Conservation (phyloP, 73 alveolate species). For the Paramecium tetraurelia region DNA sequence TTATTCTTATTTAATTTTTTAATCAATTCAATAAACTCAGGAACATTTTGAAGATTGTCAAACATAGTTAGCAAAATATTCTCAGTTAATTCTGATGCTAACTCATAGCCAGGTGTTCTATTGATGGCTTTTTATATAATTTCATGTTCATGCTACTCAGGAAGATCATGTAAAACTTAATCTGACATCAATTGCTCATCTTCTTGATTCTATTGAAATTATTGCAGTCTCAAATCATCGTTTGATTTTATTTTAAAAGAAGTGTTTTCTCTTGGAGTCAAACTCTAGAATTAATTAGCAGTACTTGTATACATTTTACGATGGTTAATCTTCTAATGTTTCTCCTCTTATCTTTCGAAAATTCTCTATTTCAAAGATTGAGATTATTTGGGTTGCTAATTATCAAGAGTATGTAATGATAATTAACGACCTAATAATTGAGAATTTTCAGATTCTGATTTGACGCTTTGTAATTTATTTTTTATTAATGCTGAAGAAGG, state of each 20-base stretch:
- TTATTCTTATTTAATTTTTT: not conserved
- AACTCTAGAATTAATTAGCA: not conserved
- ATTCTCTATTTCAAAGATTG: not conserved
- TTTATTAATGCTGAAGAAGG: not conserved
- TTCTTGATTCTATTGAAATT: not conserved
- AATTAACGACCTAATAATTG: not conserved
- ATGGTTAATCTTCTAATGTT: not conserved
- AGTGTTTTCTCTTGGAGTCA: not conserved
- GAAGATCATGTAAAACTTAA: not conserved
- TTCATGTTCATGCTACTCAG: not conserved
- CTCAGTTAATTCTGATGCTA: not conserved
- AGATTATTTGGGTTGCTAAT: not conserved
- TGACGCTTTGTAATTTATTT: not conserved
- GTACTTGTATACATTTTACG: not conserved
- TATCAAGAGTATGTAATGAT: not conserved
- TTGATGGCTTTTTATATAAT: not conserved
- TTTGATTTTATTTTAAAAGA: not conserved
- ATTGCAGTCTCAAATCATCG: not conserved
- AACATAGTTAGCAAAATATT: not conserved
- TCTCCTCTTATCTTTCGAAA: not conserved
- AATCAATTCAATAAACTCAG: not conserved
- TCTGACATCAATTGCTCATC: not conserved
- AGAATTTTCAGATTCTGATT: conserved; percentile 1
- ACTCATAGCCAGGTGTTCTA: conserved; percentile 8
- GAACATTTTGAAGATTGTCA: not conserved